Conservation (phyloP, 2,329 filamentous ascomycete genomes). For the Pyrenochaeta sp. region DNA sequence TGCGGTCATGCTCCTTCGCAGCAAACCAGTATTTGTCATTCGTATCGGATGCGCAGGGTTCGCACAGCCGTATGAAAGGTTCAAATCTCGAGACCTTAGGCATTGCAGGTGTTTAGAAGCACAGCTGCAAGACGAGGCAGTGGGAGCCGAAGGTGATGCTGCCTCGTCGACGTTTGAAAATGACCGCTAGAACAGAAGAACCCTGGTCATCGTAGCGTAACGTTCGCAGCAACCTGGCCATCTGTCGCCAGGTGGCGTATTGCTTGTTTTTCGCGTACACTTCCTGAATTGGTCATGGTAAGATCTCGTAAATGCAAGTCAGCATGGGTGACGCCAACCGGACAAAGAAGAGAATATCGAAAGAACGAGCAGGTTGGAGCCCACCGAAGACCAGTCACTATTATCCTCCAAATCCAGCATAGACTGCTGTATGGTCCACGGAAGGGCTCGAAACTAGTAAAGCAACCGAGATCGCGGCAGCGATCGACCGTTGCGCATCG, state of each 20-base stretch:
- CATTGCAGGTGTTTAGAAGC: neutral
- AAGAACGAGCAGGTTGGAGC: conserved; percentile 13
- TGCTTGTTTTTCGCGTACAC: conserved; percentile 27
- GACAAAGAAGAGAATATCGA: conserved; percentile 16
- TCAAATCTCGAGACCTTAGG: neutral
- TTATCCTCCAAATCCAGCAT: conserved; percentile 24
- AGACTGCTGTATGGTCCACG: conserved; percentile 1
- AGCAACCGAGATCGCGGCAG: conserved; percentile 1
- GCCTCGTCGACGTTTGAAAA: conserved; percentile 1
- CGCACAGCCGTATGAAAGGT: neutral
- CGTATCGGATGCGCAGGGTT: conserved; percentile 2
- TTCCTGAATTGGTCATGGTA: conserved; percentile 20
- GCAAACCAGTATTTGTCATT: conserved; percentile 4
- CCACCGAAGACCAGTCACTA: conserved; percentile 16
- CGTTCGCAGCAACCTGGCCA: conserved; percentile 21
- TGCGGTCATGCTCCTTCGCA: neutral
- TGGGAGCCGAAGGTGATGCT: conserved; percentile 9
- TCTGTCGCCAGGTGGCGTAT: conserved; percentile 10
- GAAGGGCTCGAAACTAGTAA: conserved; percentile 1
- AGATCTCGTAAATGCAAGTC: conserved; percentile 31
- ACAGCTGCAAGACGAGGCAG: neutral
- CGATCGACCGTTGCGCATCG: conserved; percentile 10
- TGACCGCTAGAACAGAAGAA: conserved; percentile 1
- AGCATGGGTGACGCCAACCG: conserved; percentile 29
- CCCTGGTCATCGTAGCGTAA: conserved; percentile 13